Base-by-base conservation (phyloP, 176 grass and related monocot genomes). In the Aegilops speltoides region DNA sequence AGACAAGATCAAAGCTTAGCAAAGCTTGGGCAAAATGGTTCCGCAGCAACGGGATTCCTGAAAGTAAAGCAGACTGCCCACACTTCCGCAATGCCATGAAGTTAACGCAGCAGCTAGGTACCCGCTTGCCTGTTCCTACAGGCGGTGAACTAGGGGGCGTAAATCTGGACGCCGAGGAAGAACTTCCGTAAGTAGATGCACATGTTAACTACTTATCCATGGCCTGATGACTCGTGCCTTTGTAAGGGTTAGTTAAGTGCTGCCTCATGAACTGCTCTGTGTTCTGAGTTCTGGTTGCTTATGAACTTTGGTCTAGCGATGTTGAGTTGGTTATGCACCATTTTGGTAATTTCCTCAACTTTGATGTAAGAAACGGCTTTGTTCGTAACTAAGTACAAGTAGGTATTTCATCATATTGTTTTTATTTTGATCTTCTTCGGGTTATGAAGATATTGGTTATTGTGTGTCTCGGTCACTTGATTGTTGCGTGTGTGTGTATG, bases 21-120 rank as follows among this genome's bases (percentile, higher is more conserved):
- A 63, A 84, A 84, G 70, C 82, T 15, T 84, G 70, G 70, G 46
- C 36, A 5, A 75, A 32, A 84, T 84, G 82, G 69, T 84, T 84
- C 23, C 57, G 4, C 26, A 76, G 37, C 17, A 84, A 64, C 2
- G 82, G 57, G 5, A 22, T 84, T 64, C 40, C 70, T 84, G 36
- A 40, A 84, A 48, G 26, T 23, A 84, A 84, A 48, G 82, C 57
- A 33, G 71, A 76, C 11, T 84, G 70, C 59, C 71, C 70, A 84
- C 38, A 48, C 25, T 84, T 84, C 37, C 4, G 57, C 56, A 19
- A 7, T 19, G 71, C 57, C 25, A 65, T 76, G 7, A 61, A 84
- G 82, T 14, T 84, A 23, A 84, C 71, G 25, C 82, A 76, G 43
- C 38, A 84, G 71, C 29, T 84, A 50, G 71, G 71, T 48, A 7